Evolutionary conservation across 495 filamentous ascomycete genomes (phyloP), one percentile per base, ranked within the genome.

Genomic region (Platismatia glauca): DNA sequence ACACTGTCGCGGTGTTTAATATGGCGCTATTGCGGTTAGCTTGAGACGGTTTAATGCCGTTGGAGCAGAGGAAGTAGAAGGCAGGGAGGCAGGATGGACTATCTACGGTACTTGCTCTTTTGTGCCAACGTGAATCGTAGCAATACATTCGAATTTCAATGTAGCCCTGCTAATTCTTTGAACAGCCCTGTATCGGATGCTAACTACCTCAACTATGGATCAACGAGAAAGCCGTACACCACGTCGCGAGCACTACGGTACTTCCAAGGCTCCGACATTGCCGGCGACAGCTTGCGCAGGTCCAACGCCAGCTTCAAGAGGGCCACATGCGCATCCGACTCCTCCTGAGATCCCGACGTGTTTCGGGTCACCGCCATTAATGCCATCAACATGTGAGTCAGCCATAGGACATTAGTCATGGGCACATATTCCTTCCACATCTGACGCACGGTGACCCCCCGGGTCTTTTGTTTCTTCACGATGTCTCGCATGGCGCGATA

Each of bases 391-490:
- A 82, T 69, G 60, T 81, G 79, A 5, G 76, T 69, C n/a, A 82
- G 71, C 79, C 79, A 82, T 9, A 81, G 68, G 4, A 79, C 66
- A 55, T 82, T 82, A 1, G 79, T 81, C 41, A 71, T 69, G 7
- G 79, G 79, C 1, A 73, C 71, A 63, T 78, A 80, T 53, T 76
- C 72, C 0, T 70, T 67, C 79, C 79, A 82, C 50, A 53, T 53
- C 20, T 33, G 27, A 53, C 50, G 9, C 18, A 53, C 33, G 4
- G 29, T 33, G 29, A 53, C 50, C 24, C 27, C 63, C 0, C 71
- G 69, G 6, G 58, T 52, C 44, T 75, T 73, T 50, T 72, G 29
- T 7, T 33, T 53, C 29, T 53, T 53, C 75, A 80, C 78, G 33
- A 73, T 64, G 64, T 60, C 56, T 34, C 62, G 44, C 64, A 70